These are phyloP conservation scores for Magnolia changhungtana DNA, from an alignment of 164 flowering plant genomes.

Conservation along the genomic window DNA sequence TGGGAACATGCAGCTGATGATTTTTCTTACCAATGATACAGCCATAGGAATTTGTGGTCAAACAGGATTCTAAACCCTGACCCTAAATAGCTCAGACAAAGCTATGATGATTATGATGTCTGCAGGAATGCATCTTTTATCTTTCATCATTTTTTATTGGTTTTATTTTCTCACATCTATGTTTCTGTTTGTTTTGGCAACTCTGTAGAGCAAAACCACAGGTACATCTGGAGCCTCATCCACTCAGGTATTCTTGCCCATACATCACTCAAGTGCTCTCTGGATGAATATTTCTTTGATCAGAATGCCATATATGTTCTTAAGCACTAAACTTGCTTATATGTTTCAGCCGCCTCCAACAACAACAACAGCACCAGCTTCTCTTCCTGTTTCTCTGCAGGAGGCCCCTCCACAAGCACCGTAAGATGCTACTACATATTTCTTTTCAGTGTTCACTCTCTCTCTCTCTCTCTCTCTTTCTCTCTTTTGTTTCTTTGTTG, in stretches of 20 bases:
- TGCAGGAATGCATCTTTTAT: background rate
- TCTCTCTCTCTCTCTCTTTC: no score
- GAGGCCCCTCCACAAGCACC: slow-evolving; percentile 38
- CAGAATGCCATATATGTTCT: slow-evolving; percentile 2
- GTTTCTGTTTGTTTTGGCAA: slow-evolving; percentile 11
- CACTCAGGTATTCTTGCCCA: slow-evolving; percentile 44
- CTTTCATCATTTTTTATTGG: background rate
- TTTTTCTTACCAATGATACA: background rate
- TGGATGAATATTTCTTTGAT: background rate
- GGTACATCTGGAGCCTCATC: slow-evolving; percentile 63
- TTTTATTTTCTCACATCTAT: background rate
- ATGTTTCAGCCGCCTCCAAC: slow-evolving; percentile 33
- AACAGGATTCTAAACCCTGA: background rate
- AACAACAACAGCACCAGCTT: slow-evolving; percentile 19
- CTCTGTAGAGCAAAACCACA: slow-evolving; percentile 59
- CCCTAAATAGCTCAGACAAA: background rate
- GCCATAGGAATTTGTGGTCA: background rate
- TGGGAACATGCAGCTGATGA: background rate
- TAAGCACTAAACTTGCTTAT: background rate
- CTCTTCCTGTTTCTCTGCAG: slow-evolving; percentile 36
- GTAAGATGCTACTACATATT: slow-evolving; percentile 33
- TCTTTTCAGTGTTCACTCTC: background rate
- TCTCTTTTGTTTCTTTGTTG: background rate
- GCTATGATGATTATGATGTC: background rate
- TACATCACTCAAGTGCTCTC: background rate